phyloP scores from a whole-genome alignment of 176 grass and related monocot genomes.

The Oryza coarctata region DNA sequence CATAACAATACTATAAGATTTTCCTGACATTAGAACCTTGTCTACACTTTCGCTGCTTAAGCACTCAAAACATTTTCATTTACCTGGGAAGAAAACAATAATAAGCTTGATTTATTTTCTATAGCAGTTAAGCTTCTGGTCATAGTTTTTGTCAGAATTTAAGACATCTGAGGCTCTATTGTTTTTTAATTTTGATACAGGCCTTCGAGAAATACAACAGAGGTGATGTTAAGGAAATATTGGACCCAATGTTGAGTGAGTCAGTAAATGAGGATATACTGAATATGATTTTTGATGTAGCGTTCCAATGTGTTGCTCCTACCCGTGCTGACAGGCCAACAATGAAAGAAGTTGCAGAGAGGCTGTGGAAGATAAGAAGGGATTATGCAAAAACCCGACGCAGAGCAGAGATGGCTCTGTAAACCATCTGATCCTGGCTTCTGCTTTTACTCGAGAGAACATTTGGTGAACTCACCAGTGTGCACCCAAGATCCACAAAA shows the following conservation, averaged over 20 bases:
- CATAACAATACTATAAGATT: background rate
- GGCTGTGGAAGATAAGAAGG: conserved; percentile 80
- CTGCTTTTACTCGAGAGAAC: conserved; percentile 10
- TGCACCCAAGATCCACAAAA: background rate
- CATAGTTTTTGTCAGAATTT: background rate
- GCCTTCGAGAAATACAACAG: conserved; percentile 62
- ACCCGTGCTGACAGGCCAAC: conserved; percentile 63
- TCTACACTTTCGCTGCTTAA: background rate
- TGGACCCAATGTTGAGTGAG: conserved; percentile 69
- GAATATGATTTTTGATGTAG: conserved; percentile 49
- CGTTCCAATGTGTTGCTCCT: conserved; percentile 76
- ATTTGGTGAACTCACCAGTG: background rate
- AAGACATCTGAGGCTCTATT: conserved; percentile 19
- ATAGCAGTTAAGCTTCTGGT: background rate
- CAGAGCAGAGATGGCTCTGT: conserved; percentile 32
- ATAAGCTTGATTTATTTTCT: background rate
- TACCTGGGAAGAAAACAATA: background rate
- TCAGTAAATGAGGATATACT: conserved; percentile 59
- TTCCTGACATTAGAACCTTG: background rate
- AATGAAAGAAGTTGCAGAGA: conserved; percentile 82
- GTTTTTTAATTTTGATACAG: conserved; percentile 44
- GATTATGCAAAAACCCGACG: conserved; percentile 50
- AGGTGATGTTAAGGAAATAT: conserved; percentile 53
- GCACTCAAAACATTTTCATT: background rate
- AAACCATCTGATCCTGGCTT: conserved; percentile 23